Percentiles rank a stretch among this genome's conserved stretches.
Conservation (phyloP, 352 stramenopile genomes). For the Pythium myriotylum region DNA sequence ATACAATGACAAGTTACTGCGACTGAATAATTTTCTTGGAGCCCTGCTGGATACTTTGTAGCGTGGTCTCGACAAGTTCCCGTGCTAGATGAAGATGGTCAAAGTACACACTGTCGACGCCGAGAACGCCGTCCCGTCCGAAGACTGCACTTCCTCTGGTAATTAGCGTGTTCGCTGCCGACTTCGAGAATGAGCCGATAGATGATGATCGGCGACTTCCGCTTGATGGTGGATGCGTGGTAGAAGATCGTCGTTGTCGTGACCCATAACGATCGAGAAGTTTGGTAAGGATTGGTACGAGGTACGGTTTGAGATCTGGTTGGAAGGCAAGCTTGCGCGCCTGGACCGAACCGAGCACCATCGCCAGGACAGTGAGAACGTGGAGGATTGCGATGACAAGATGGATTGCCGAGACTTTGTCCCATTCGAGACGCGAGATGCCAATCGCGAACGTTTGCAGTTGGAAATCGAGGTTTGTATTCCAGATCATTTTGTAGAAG, state of each 20-base stretch:
- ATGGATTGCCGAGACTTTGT: neutral
- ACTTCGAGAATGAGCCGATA: neutral
- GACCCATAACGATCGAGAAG: neutral
- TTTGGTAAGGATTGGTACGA: too few species aligned
- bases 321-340: neutral
- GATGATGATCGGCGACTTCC: neutral
- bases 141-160: neutral
- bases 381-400: neutral
- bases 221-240: neutral
- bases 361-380: neutral
- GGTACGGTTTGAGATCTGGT: too few species aligned
- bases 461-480: neutral
- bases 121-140: neutral
- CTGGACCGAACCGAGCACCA: neutral
- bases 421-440: neutral
- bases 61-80: neutral
- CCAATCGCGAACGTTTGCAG: neutral
- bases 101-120: conserved; percentile 3
- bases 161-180: neutral
- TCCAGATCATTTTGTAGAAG: neutral
- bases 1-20: too few species aligned
- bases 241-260: neutral
- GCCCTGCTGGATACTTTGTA: conserved; percentile 1
- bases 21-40: too few species aligned
- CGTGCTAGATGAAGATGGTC: neutral